Conservation (phyloP, 2,329 filamentous ascomycete genomes). For the Rhexocercosporidium sp. region DNA sequence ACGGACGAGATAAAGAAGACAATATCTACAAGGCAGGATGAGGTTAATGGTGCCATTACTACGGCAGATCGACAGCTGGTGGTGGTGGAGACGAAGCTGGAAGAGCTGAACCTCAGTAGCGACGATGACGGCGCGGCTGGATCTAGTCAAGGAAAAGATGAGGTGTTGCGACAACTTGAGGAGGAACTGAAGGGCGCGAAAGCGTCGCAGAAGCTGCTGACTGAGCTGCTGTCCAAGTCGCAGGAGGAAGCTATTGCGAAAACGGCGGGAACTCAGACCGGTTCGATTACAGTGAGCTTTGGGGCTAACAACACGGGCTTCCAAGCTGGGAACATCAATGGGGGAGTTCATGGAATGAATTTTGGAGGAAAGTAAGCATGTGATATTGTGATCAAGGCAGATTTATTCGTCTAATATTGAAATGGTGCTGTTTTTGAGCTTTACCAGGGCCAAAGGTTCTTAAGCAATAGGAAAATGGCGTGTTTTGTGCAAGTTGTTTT, state of each 20-base stretch:
- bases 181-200: constrained; percentile 31
- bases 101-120: constrained; percentile 35
- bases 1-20: constrained; percentile 43
- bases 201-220: constrained; percentile 33
- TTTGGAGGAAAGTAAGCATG: constrained; percentile 32
- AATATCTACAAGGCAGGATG: constrained; percentile 39
- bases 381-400: no score
- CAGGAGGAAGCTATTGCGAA: constrained; percentile 35
- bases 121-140: constrained; percentile 27
- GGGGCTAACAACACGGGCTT: constrained; percentile 32
- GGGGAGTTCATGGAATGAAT: constrained; percentile 30
- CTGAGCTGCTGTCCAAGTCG: constrained; percentile 33
- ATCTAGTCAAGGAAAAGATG: constrained; percentile 25
- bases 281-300: constrained; percentile 31
- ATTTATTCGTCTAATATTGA: no score
- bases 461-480: neutral
- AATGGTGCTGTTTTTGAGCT: neutral
- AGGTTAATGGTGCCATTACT: constrained; percentile 38
- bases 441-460: neutral
- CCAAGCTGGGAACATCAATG: constrained; percentile 32
- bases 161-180: constrained; percentile 33
- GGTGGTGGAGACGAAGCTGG: constrained; percentile 37
- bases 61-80: constrained; percentile 34
- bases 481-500: neutral
- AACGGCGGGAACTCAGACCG: constrained; percentile 24